Evolutionary conservation across 192 early-diverging fungal genomes (phyloP).

Genomic region (Linnemannia schmuckeri): DNA sequence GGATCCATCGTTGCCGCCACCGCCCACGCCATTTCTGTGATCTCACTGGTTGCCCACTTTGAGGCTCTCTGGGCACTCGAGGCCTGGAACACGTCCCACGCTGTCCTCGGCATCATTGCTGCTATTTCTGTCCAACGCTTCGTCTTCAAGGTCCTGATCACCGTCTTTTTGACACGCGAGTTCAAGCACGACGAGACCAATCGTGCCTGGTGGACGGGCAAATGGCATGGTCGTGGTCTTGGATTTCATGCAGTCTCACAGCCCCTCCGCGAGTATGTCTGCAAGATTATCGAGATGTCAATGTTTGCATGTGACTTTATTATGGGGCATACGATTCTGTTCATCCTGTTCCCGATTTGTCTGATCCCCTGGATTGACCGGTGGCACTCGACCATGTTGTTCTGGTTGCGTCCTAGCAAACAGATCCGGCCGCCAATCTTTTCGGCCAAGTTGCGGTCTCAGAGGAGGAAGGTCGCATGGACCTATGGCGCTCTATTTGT

Average conservation of each 20-base stretch:
- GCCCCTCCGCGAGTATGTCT: slow-evolving; percentile 83
- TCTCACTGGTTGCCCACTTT: slow-evolving; percentile 73
- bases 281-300: slow-evolving; percentile 89
- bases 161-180: slow-evolving; percentile 82
- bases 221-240: slow-evolving; percentile 83
- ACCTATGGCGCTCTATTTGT: slow-evolving; percentile 79
- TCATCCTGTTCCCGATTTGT: slow-evolving; percentile 79
- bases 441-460: slow-evolving; percentile 73
- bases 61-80: slow-evolving; percentile 77
- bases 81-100: slow-evolving; percentile 71
- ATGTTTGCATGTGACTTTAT: slow-evolving; percentile 86
- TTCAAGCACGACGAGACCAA: slow-evolving; percentile 88
- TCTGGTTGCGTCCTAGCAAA: slow-evolving; percentile 85
- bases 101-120: slow-evolving; percentile 76
- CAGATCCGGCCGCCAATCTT: slow-evolving; percentile 83
- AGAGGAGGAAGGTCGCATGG: slow-evolving; percentile 74
- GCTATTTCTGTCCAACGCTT: slow-evolving; percentile 77
- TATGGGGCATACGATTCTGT: slow-evolving; percentile 81
- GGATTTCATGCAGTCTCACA: slow-evolving; percentile 72
- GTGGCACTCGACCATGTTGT: slow-evolving; percentile 85
- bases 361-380: slow-evolving; percentile 80
- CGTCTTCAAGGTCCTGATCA: slow-evolving; percentile 76
- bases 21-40: slow-evolving; percentile 72
- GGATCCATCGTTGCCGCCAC: slow-evolving; percentile 78
- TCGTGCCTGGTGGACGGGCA: slow-evolving; percentile 89